These are phyloP conservation scores for Colletotrichum nymphaeae DNA, from an alignment of 2,329 filamentous ascomycete species.

Conservation along the genomic window DNA sequence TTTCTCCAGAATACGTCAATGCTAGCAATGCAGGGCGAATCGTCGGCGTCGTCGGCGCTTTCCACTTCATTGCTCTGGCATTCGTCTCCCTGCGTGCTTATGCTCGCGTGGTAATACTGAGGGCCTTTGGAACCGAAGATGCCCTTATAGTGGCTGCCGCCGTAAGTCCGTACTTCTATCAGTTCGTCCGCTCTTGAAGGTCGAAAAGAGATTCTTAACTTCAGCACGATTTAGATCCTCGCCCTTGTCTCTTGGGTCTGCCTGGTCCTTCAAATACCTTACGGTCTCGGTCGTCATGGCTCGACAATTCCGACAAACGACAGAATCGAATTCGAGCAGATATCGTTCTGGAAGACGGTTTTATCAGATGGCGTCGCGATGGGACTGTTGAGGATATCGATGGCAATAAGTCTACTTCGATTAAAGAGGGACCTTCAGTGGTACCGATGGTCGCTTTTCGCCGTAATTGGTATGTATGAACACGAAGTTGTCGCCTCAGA, in stretches of 20 bases:
- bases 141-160: slow-evolving; percentile 39
- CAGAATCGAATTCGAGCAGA: slow-evolving; percentile 37
- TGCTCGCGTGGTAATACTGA: slow-evolving; percentile 39
- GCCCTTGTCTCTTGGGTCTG: slow-evolving; percentile 39
- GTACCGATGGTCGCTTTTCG: slow-evolving; percentile 39
- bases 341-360: slow-evolving; percentile 40
- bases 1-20: slow-evolving; percentile 23
- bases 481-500: no score
- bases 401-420: slow-evolving; percentile 39
- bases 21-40: slow-evolving; percentile 35
- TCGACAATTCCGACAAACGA: slow-evolving; percentile 28
- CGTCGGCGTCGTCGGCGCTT: slow-evolving; percentile 33
- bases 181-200: no score
- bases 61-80: slow-evolving; percentile 39
- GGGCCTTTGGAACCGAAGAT: slow-evolving; percentile 43
- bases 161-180: neutral
- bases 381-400: slow-evolving; percentile 39
- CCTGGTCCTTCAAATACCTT: slow-evolving; percentile 39
- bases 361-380: slow-evolving; percentile 39
- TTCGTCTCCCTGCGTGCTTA: slow-evolving; percentile 42
- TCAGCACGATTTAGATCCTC: slow-evolving; percentile 9
- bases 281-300: slow-evolving; percentile 39
- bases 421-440: slow-evolving; percentile 38
- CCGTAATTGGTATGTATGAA: slow-evolving; percentile 35
- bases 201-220: neutral